phyloP scores from a whole-genome alignment of 2,329 filamentous ascomycete species.

The Pseudogymnoascus sp. region DNA sequence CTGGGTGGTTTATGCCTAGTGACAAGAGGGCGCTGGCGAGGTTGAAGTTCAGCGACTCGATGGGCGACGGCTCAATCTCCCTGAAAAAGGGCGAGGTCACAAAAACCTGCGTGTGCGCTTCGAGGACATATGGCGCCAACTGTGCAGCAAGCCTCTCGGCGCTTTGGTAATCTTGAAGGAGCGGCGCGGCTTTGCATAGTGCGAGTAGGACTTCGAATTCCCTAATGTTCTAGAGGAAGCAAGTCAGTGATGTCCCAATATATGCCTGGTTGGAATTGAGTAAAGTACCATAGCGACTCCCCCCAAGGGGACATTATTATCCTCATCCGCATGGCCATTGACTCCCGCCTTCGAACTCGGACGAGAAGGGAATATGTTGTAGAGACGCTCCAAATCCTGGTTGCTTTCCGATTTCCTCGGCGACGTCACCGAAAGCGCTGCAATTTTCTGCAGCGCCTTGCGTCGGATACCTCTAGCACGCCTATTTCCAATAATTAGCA shows the following conservation, averaged over 20 bases:
- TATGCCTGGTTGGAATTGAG: neutral
- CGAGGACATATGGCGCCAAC: constrained; percentile 74
- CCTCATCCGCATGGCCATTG: constrained; percentile 42
- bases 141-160: constrained; percentile 74
- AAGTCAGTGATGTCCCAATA: constrained; percentile 16
- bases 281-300: constrained; percentile 52
- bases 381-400: constrained; percentile 56
- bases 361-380: constrained; percentile 47
- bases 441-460: constrained; percentile 58
- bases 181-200: constrained; percentile 80
- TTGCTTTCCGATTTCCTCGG: constrained; percentile 48
- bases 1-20: constrained; percentile 64
- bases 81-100: constrained; percentile 74
- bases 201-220: constrained; percentile 90
- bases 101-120: constrained; percentile 74
- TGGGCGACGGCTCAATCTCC: constrained; percentile 77
- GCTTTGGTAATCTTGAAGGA: constrained; percentile 60
- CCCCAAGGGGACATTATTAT: constrained; percentile 40
- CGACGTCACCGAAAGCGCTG: constrained; percentile 51
- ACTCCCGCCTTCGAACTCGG: constrained; percentile 29
- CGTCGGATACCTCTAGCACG: constrained; percentile 50
- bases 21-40: constrained; percentile 76
- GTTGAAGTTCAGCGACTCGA: constrained; percentile 72
- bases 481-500: constrained; percentile 15
- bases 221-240: constrained; percentile 58